Base-by-base conservation (phyloP, 225 moss, liverwort and hornwort genomes). In the Thuidium tamariscinum region DNA sequence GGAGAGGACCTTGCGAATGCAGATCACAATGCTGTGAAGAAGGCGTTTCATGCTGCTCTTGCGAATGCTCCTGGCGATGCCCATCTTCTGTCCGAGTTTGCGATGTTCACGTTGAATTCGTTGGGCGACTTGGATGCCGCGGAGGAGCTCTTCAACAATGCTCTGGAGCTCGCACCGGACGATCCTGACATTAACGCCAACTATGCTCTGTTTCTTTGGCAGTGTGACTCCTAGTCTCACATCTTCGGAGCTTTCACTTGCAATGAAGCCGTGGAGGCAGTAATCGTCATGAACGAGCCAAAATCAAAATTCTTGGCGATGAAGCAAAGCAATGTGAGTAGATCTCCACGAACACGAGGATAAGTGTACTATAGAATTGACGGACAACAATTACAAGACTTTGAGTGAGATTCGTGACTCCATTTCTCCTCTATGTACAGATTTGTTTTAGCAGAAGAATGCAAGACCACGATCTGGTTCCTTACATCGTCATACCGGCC, bases 111-210 rank as follows among this genome's bases (percentile, higher is more conserved):
- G 8, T 87, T 89, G 91, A 89, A 87, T 30, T 34, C 68, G 13
- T 16, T 91, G 26, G 87, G 90, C 36, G 90, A 94, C 23, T 86
- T 87, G 14, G 85, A 88, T 84, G 86, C 88, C 25, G 89, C 90
- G 9, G 94, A 92, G 77, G 89, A 90, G 55, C 88, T 93, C 17
- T 94, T 65, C 88, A 88, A 73, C 52, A 86, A 81, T 57, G 89
- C 89, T 7, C 56, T 91, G 23, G 86, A 64, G 51, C 49, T 91
- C 20, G 81, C 84, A 30, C 89, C 91, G 1, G 32, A 87, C 5
- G 89, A 91, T 82, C 16, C 77, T 42, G 64, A 70, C 63, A 91
- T 89, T 36, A 88, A 86, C 26, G 91, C 86, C 23, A 86, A 56
- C 41, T 70, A 83, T 62, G 88, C 91, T 18, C 77, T 88, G 30